phyloP scores from a whole-genome alignment of 371 early-diverging fungal species.

The Rhizopus arrhizus region DNA sequence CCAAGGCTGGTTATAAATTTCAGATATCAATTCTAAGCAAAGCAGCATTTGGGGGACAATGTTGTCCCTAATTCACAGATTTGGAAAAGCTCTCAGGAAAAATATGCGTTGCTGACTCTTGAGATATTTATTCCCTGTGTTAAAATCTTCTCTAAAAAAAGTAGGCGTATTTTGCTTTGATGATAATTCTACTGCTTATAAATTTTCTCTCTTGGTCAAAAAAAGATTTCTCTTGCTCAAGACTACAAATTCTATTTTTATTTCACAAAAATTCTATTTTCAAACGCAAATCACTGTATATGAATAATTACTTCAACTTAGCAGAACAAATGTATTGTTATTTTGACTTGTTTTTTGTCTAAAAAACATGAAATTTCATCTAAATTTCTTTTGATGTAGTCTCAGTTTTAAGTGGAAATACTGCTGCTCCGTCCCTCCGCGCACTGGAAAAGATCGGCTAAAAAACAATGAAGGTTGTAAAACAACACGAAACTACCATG shows the following conservation, averaged over 20 bases:
- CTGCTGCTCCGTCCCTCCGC: too few relatives aligned
- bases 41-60: too few relatives aligned
- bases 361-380: too few relatives aligned
- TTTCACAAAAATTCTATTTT: not conserved
- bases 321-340: too few relatives aligned
- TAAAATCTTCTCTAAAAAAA: constrained; percentile 2
- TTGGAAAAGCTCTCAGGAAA: constrained; percentile 25
- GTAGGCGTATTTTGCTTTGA: not conserved
- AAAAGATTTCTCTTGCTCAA: not conserved
- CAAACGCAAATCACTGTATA: not conserved
- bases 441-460: too few relatives aligned
- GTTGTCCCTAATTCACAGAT: constrained; percentile 8
- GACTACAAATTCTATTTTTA: not conserved
- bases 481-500: too few relatives aligned
- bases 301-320: not conserved
- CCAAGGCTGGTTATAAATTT: constrained; percentile 12
- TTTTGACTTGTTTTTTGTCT: too few relatives aligned
- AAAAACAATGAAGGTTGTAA: too few relatives aligned
- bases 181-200: constrained; percentile 3
- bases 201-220: not conserved
- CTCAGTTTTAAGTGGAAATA: too few relatives aligned
- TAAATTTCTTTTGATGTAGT: too few relatives aligned
- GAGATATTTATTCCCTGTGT: constrained; percentile 20
- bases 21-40: constrained; percentile 1
- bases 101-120: constrained; percentile 20